phyloP scores from a whole-genome alignment of 306 rosid species.

The Medicago arabica region DNA sequence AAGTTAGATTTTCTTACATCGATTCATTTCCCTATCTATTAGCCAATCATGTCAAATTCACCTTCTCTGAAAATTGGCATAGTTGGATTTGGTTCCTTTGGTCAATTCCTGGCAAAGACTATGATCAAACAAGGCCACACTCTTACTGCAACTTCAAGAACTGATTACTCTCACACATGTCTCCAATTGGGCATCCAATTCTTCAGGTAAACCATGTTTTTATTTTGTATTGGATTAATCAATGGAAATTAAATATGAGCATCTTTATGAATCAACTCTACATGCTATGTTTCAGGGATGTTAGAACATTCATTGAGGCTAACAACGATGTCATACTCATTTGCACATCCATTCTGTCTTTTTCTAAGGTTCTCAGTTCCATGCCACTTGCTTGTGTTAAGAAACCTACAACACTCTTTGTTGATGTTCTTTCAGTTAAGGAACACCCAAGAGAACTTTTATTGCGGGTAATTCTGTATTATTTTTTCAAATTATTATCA shows the following conservation, averaged over 20 bases:
- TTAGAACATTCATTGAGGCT: slow-evolving; percentile 48
- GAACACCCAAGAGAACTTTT: slow-evolving; percentile 61
- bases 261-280: background rate
- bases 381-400: slow-evolving; percentile 53
- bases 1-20: background rate
- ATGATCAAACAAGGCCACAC: slow-evolving; percentile 65
- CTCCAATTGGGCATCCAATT: slow-evolving; percentile 53
- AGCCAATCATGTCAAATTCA: slow-evolving; percentile 30
- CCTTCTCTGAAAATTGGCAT: slow-evolving; percentile 58
- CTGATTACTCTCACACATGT: slow-evolving; percentile 53
- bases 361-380: slow-evolving; percentile 50
- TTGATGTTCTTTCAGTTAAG: slow-evolving; percentile 71
- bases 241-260: background rate
- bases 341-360: slow-evolving; percentile 62
- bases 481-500: too few species aligned
- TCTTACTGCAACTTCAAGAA: slow-evolving; percentile 58
- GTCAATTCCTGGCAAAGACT: slow-evolving; percentile 61
- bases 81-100: slow-evolving; percentile 62
- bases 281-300: slow-evolving; percentile 40
- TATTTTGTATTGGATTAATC: background rate
- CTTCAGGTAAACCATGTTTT: slow-evolving; percentile 43
- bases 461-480: slow-evolving; percentile 40
- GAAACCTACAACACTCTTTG: slow-evolving; percentile 57
- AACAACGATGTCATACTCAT: slow-evolving; percentile 61
- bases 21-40: background rate